Percentiles rank a stretch among this genome's conserved stretches.
phyloP scores from a whole-genome alignment of 495 filamentous ascomycete species.

The Trichocladium antarcticum region DNA sequence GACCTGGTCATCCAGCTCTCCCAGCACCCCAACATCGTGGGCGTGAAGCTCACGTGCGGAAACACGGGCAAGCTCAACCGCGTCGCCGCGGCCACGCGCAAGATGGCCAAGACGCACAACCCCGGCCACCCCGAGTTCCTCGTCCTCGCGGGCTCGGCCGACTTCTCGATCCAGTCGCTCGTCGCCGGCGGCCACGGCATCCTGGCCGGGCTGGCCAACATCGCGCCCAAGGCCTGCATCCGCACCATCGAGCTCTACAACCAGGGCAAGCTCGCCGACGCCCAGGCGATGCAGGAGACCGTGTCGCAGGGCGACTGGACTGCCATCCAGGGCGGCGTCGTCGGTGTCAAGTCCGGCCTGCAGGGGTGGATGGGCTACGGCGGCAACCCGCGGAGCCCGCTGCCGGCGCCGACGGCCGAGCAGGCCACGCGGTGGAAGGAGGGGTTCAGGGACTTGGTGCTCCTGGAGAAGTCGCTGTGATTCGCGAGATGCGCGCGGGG shows the following conservation, averaged over 20 bases:
- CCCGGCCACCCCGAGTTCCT: conserved; percentile 49
- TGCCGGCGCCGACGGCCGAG: conserved; percentile 54
- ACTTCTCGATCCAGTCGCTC: conserved; percentile 79
- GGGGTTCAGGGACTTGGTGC: conserved; percentile 63
- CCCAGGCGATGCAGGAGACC: conserved; percentile 64
- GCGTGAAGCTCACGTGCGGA: conserved; percentile 85
- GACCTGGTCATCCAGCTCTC: conserved; percentile 66
- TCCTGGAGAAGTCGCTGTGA: conserved; percentile 47
- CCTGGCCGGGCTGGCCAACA: conserved; percentile 75
- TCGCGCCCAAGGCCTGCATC: conserved; percentile 68
- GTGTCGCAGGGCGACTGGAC: conserved; percentile 80
- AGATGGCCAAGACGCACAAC: conserved; percentile 57
- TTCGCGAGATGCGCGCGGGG: background rate
- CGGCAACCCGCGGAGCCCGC: conserved; percentile 62
- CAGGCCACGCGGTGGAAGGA: conserved; percentile 53
- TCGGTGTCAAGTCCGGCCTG: conserved; percentile 73
- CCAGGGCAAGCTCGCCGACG: conserved; percentile 57
- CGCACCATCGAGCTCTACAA: conserved; percentile 61
- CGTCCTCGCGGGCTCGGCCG: conserved; percentile 77
- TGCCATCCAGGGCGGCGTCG: conserved; percentile 74
- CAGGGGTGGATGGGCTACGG: conserved; percentile 73
- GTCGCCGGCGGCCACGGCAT: conserved; percentile 77
- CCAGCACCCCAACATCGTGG: conserved; percentile 75
- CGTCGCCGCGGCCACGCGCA: conserved; percentile 65
- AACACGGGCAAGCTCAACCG: conserved; percentile 87